Base-by-base conservation (phyloP, 208 protist genomes). In the Tetramitus jugosus region DNA sequence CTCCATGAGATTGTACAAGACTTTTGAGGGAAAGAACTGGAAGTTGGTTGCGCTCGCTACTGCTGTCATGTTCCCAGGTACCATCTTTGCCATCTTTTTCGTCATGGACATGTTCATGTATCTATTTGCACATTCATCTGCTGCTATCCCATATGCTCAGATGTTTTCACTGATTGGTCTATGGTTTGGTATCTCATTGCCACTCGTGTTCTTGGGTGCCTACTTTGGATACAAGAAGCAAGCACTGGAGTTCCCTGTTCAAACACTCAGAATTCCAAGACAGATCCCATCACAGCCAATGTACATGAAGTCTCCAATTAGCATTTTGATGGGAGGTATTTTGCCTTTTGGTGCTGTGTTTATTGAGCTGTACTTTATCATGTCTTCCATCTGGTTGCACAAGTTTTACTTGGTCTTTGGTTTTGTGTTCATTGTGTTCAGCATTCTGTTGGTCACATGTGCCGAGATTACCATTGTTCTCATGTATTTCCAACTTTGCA, bases 351-450 rank as follows among this genome's bases (percentile, higher is more conserved):
- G 92, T 52, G 91, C 94, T 20, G 88, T 97, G 17, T 93, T 99
- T n/a, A 92, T 99, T 76, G 96, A 99, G 91, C 84, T 99, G 10
- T 95, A 96, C 84, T 99, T 98, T 87, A 94, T 99, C 76, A 84
- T 98, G 76, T 91, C 92, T 42, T 91, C 91, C 13, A 72, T 99
- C 10, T 96, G 93, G 93, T 76, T 90, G 35, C 86, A 95, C 78
- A 77, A 84, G 78, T 88, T 91, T 76, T 96, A 96, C 83, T 95
- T 94, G 81, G 81, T 96, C 31, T 95, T 95, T 74, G 87, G 91
- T 39, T 96, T 96, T 82, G 83, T 96, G 2, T 91, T 93, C 35
- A 68, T 96, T 17, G 93, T 96, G 3, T 94, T 94, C 56, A 31
- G 93, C 31, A 96, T 96, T 72, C 78, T 96, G 1, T 37, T 94